These are phyloP conservation scores for Populus alba DNA, from an alignment of 345 rosid genomes.

Conservation along the genomic window DNA sequence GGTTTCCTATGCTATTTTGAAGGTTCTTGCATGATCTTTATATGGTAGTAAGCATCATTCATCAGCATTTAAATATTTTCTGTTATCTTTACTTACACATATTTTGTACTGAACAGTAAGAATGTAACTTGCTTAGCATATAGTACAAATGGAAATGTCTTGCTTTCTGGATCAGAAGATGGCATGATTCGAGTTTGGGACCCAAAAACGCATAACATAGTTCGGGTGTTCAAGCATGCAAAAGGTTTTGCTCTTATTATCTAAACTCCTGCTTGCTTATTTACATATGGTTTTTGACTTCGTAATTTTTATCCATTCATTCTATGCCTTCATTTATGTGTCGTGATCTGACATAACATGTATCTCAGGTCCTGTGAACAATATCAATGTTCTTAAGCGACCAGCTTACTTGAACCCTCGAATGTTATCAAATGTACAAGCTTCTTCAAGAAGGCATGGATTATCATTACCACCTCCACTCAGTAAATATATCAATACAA, in stretches of 20 bases:
- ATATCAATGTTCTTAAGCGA: slow-evolving; percentile 51
- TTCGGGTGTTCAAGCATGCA: slow-evolving; percentile 58
- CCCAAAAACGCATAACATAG: slow-evolving; percentile 36
- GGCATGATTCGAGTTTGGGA: slow-evolving; percentile 73
- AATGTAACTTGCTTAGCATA: slow-evolving; percentile 71
- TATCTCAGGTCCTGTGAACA: slow-evolving; percentile 65
- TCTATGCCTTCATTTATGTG: background rate
- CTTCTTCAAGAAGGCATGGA: slow-evolving; percentile 52
- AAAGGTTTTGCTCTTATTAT: slow-evolving; percentile 46
- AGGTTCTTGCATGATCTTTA: background rate
- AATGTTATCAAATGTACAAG: slow-evolving; percentile 22
- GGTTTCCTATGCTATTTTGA: background rate
- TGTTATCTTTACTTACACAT: background rate
- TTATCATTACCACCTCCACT: slow-evolving; percentile 56
- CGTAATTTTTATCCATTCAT: background rate
- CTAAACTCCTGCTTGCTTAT: slow-evolving; percentile 1
- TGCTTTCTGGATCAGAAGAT: slow-evolving; percentile 81
- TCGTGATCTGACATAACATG: background rate
- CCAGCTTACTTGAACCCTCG: slow-evolving; percentile 24
- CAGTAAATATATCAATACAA: slow-evolving; percentile 45
- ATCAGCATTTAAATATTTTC: background rate
- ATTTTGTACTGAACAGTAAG: slow-evolving; percentile 44
- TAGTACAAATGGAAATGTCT: slow-evolving; percentile 46
- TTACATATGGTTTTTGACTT: background rate
- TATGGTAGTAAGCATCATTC: background rate